Base-by-base conservation (phyloP, 179 eudicot genomes). In the Spergularia azorica region DNA sequence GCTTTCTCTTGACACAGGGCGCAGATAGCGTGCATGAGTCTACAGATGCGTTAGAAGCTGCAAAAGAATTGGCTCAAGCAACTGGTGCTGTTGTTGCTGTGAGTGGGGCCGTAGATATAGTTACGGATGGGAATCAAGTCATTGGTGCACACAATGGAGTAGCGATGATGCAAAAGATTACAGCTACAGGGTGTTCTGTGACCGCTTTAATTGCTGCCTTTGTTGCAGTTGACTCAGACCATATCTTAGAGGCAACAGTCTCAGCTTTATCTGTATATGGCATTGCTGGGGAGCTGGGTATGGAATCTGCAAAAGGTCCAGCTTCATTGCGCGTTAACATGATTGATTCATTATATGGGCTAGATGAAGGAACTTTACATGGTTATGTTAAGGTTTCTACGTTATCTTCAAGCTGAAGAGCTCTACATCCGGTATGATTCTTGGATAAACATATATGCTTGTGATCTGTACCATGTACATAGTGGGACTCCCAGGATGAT, bases 111-210 rank as follows among this genome's bases (percentile, higher is more conserved):
- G 88, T 89, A 61, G 97, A 91, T 80, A 76, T 89, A 39, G 67
- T 95, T 18, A 95, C 98, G 51, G 98, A 93, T 58, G 99, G 98
- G 67, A 67, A 85, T 12, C 87, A 86, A 18, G 89, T 90, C 32
- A 79, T 84, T 67, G 86, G 92, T 70, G 96, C 84, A 51, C 84
- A 80, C 77, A 93, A 93, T 63, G 99, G 97, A 51, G 91, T 93
- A 12, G 85, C 91, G 11, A 83, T 93, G 97, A 46, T 93, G 91
- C 98, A 93, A 74, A 88, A 81, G 79, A 90, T 93, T 58, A 91
- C 97, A 43, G 97, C 97, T 9, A 93, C 97, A 2, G 97, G 98
- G 43, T 93, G 98, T 67, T 86, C 98, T n/a, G 98, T 91, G 71
- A 91, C 98, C 41, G 97, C 95, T 10, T 90, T 91, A 39, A 89